phyloP scores from a whole-genome alignment of 495 filamentous ascomycete genomes.

The Penicillium manginii region DNA sequence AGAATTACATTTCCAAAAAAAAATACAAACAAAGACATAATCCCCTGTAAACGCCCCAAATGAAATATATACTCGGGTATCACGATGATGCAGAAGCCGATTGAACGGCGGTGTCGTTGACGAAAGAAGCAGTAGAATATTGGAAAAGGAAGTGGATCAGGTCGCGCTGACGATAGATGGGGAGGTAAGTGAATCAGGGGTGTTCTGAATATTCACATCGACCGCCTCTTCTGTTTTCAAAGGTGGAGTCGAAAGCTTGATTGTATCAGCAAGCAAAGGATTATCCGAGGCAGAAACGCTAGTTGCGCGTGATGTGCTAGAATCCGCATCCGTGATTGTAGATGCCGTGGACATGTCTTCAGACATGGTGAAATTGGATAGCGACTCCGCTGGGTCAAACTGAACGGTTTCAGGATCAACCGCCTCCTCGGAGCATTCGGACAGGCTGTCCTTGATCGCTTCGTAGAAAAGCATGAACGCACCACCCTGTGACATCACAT shows the following conservation, averaged over 20 bases:
- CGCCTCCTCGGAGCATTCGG: background rate
- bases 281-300: conserved; percentile 36
- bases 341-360: conserved; percentile 38
- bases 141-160: conserved; percentile 5
- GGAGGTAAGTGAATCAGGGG: conserved; percentile 4
- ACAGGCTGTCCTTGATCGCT: conserved; percentile 26
- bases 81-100: conserved; percentile 24
- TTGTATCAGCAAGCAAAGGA: conserved; percentile 15
- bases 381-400: conserved; percentile 25
- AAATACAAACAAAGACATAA: background rate
- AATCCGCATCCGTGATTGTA: conserved; percentile 36
- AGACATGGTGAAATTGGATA: conserved; percentile 27
- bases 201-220: background rate
- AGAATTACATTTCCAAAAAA: background rate
- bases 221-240: background rate
- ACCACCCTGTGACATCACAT: conserved; percentile 76
- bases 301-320: conserved; percentile 38
- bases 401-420: conserved; percentile 4
- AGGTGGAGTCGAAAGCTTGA: background rate
- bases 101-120: conserved; percentile 9
- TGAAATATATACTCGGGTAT: conserved; percentile 27
- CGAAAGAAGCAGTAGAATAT: conserved; percentile 2
- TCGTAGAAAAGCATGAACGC: conserved; percentile 99
- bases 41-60: conserved; percentile 19
- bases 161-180: conserved; percentile 11